Base-by-base conservation (phyloP, 2,329 filamentous ascomycete species). In the Uncinocarpus reesii region DNA sequence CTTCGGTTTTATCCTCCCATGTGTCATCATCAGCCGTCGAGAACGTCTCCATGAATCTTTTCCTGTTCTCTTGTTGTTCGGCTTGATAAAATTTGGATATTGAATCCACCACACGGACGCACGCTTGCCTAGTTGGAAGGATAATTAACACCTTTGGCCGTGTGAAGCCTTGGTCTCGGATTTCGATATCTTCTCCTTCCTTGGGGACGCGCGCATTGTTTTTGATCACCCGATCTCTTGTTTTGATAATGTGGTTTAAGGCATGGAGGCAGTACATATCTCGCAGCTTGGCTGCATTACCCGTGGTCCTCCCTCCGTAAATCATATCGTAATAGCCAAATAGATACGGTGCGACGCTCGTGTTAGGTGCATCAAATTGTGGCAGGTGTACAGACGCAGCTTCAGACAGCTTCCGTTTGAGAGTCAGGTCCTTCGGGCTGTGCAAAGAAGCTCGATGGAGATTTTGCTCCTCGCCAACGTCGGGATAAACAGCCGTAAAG, bases 111-210 rank as follows among this genome's bases (percentile, higher is more conserved):
- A 85, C 82, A 42, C 81, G 80, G 23, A 84, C 83, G 56, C 87
- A 94, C 0, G 88, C 83, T 60, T 95, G 82, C 48, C 89, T 80
- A 0, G 92, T 96, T 2, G 92, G 90, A 0, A 95, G 72, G 15
- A 98, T 73, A 64, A 96, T 86, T 16, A 98, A 76, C 5, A 95
- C 83, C 62, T 96, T 96, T 6, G 92, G 92, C 4, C 92, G 76
- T 0, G 90, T 95, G 65, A 95, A 98, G 0, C 92, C 92, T 66
- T 98, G 92, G 57, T 98, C 92, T 54, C 88, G 80, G 15, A 88
- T 72, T 56, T 95, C 87, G 3, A 84, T 69, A 31, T 85, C 81
- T 13, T 76, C 74, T 7, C 77, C 75, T 47, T 83, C 79, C 57
- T 81, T 81, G 7, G 83, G 73, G 8, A 94, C 68, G 54, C 81